phyloP scores from a whole-genome alignment of 129 eudicot species.

The Scalesia atractyloides region DNA sequence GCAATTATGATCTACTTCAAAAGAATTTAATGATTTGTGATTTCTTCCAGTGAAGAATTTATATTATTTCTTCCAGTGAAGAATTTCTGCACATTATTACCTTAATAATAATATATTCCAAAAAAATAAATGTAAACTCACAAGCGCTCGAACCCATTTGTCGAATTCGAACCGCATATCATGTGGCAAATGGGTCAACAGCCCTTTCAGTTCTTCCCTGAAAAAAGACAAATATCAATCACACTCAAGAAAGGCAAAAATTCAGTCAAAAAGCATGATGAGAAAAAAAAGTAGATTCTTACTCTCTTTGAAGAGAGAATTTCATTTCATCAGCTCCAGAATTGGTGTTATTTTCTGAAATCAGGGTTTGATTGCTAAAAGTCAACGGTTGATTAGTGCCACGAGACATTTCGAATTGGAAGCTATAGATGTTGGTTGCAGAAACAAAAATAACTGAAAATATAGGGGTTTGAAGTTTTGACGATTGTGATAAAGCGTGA shows the following conservation, averaged over 20 bases:
- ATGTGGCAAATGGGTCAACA: constrained; percentile 11
- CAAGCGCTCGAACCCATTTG: constrained; percentile 19
- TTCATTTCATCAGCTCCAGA: constrained; percentile 7
- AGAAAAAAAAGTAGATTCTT: background rate
- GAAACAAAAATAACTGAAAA: background rate
- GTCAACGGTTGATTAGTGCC: background rate
- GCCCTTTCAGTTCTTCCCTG: constrained; percentile 16
- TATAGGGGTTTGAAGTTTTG: constrained; percentile 1
- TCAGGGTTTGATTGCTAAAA: background rate
- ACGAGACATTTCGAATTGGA: background rate
- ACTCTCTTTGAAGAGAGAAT: constrained; percentile 24
- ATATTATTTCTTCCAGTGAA: too few species aligned
- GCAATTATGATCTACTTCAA: too few species aligned
- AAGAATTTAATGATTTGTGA: too few species aligned
- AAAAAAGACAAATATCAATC: background rate
- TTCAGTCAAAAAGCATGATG: background rate
- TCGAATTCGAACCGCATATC: constrained; percentile 8
- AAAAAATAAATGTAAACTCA: constrained; percentile 23
- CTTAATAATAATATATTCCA: background rate
- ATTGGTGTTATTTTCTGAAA: background rate
- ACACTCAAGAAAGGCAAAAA: background rate
- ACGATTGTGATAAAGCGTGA: background rate
- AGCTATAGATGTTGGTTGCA: background rate
- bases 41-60: too few species aligned
- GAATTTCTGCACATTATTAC: too few species aligned